phyloP scores from a whole-genome alignment of 495 filamentous ascomycete genomes.

The Aspergillus sclerotiicarbonarius region DNA sequence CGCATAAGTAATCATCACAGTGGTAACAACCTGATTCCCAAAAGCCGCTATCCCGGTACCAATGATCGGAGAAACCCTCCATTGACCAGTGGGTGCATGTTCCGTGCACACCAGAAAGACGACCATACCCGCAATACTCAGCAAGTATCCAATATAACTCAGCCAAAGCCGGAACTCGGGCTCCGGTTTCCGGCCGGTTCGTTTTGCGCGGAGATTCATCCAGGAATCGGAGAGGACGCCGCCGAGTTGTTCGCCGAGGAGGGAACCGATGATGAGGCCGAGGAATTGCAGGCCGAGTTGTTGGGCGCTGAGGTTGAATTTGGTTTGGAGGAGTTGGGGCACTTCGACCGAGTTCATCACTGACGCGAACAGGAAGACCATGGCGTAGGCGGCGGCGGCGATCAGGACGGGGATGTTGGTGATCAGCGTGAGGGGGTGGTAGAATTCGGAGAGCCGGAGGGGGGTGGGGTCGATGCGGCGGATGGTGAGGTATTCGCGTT shows the following conservation, averaged over 20 bases:
- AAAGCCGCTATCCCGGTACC: slow-evolving; percentile 51
- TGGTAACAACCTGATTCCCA: slow-evolving; percentile 59
- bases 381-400: slow-evolving; percentile 47
- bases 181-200: slow-evolving; percentile 29
- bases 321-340: slow-evolving; percentile 48
- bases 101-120: slow-evolving; percentile 51
- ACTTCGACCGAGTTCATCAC: slow-evolving; percentile 54
- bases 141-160: slow-evolving; percentile 47
- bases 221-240: slow-evolving; percentile 51
- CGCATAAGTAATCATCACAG: slow-evolving; percentile 55
- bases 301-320: slow-evolving; percentile 52
- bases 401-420: slow-evolving; percentile 45
- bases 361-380: slow-evolving; percentile 51
- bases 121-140: slow-evolving; percentile 47
- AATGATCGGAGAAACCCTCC: slow-evolving; percentile 49
- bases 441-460: slow-evolving; percentile 44
- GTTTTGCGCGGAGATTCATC: slow-evolving; percentile 42
- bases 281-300: slow-evolving; percentile 55
- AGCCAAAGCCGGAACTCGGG: slow-evolving; percentile 55
- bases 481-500: slow-evolving; percentile 45
- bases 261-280: slow-evolving; percentile 52
- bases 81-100: slow-evolving; percentile 37
- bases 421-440: slow-evolving; percentile 43
- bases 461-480: slow-evolving; percentile 49
- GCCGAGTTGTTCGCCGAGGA: slow-evolving; percentile 56